Base-by-base conservation (phyloP, 2,329 filamentous ascomycete species). In the Xylariomycetidae sp. region DNA sequence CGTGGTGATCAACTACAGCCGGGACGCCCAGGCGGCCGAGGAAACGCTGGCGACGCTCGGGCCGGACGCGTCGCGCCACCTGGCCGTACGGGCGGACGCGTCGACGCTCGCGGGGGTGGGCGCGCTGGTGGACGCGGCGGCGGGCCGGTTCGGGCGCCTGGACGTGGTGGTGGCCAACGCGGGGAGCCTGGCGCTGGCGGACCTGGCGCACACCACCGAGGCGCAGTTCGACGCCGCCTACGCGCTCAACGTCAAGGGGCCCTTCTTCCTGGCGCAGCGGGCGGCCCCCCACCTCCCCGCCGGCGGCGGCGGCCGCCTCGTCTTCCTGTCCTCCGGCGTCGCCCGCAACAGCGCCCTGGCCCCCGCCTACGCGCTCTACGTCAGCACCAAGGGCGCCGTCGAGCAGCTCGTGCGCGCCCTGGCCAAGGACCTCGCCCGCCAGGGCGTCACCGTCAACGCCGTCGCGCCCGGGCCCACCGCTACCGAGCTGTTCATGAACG, bases 121-220 rank as follows among this genome's bases (percentile, higher is more conserved):
- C n/a, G 52, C 25, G 12, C 60, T 81, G 5, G 63, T 81, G 13
- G 50, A 63, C 2, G 56, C 59, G 6, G 62, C 70, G 0, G 60
- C 79, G 2, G 44, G 59, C 3, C 61, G 59, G 25, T 78, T 72
- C 41, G 68, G 68, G 17, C 66, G 65, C 39, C 70, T 82, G 42
- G 76, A 82, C 56, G 65, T 79, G 5, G 41, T 80, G 3, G 59
- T 81, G 28, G 61, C 68, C 3, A 78, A 74, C 40, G 74, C 76
- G 0, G 77, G 67, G 0, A 47, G 68, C 4, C 58, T 76, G 55
- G 57, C 57, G 2, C 64, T 73, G 57, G 61, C 58, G n/a, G 63
- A 65, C 30, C 57, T 79, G 10, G 64, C 67, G 20, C 47, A 57
- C 15, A 63, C 66, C 2, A 72, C 61, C 13, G 46, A 49, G 19